Evolutionary conservation across 1,139 yeast species (phyloP).

Genomic region (Arxiozyma telluris): DNA sequence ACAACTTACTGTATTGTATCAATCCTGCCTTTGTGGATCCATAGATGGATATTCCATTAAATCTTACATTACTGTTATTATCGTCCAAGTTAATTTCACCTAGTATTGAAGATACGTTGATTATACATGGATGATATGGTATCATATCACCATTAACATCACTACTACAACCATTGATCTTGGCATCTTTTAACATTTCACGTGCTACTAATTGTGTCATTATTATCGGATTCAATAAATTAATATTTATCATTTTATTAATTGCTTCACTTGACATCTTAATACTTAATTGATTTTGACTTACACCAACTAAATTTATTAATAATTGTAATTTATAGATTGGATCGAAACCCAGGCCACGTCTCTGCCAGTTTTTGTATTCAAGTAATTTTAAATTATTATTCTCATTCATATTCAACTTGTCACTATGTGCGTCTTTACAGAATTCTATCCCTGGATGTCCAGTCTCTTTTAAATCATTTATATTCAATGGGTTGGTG

Average conservation of each 20-base stretch:
- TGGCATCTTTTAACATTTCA: slow-evolving; percentile 40
- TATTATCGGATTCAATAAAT: slow-evolving; percentile 58
- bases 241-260: slow-evolving; percentile 44
- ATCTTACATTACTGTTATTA: neutral
- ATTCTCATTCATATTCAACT: neutral
- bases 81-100: slow-evolving; percentile 19
- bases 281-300: slow-evolving; percentile 52
- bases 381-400: neutral
- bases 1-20: slow-evolving; percentile 52
- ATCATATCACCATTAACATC: slow-evolving; percentile 1
- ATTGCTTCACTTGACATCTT: slow-evolving; percentile 40
- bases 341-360: neutral
- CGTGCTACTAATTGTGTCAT: slow-evolving; percentile 42
- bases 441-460: neutral
- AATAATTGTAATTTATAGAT: slow-evolving; percentile 28
- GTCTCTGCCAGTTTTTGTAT: neutral
- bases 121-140: slow-evolving; percentile 31
- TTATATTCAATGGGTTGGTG: slow-evolving; percentile 7
- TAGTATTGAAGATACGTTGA: slow-evolving; percentile 70
- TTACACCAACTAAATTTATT: slow-evolving; percentile 75
- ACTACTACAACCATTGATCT: neutral
- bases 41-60: slow-evolving; percentile 65
- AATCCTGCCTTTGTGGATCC: slow-evolving; percentile 77
- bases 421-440: neutral
- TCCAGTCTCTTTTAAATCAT: neutral